These are phyloP conservation scores for Thalassiosira delicatula DNA, from an alignment of 352 stramenopile species.

Conservation along the genomic window DNA sequence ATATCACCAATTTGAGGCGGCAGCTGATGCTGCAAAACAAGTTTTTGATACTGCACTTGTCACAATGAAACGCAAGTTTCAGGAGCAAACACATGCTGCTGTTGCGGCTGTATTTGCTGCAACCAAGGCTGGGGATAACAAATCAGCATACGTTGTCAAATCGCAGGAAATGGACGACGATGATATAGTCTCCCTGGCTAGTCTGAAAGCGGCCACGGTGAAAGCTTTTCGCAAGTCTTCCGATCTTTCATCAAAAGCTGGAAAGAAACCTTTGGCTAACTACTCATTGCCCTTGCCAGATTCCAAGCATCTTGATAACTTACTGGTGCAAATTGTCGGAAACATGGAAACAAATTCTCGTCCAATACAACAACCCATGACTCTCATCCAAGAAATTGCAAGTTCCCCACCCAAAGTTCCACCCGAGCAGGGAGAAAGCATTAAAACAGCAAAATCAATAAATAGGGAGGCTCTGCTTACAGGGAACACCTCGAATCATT, in stretches of 20 bases:
- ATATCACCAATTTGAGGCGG: constrained; percentile 67
- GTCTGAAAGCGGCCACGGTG: constrained; percentile 63
- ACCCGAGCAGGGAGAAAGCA: constrained; percentile 29
- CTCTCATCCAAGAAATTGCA: constrained; percentile 13
- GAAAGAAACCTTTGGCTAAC: constrained; percentile 26
- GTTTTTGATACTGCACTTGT: constrained; percentile 81
- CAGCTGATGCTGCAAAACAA: constrained; percentile 59
- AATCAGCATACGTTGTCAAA: constrained; percentile 52
- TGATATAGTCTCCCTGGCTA: constrained; percentile 76
- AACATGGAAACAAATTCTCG: constrained; percentile 63
- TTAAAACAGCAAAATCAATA: constrained; percentile 34
- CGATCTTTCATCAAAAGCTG: constrained; percentile 43
- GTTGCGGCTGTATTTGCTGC: constrained; percentile 80
- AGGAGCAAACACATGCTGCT: constrained; percentile 77
- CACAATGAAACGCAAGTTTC: constrained; percentile 76
- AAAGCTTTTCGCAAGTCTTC: constrained; percentile 60
- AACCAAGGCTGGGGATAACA: constrained; percentile 43
- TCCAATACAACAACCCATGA: constrained; percentile 11
- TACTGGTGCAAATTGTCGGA: constrained; percentile 68
- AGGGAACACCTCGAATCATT: constrained; percentile 7
- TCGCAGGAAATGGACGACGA: constrained; percentile 69
- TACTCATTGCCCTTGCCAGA: constrained; percentile 74
- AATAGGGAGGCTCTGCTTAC: constrained; percentile 42
- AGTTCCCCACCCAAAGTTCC: neutral
- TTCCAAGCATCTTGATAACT: constrained; percentile 77